A percentile compares a stretch with the other conserved stretches of the same genome.
phyloP scores from a whole-genome alignment of 2,329 filamentous ascomycete genomes.

The Lasiodiplodia sp. region DNA sequence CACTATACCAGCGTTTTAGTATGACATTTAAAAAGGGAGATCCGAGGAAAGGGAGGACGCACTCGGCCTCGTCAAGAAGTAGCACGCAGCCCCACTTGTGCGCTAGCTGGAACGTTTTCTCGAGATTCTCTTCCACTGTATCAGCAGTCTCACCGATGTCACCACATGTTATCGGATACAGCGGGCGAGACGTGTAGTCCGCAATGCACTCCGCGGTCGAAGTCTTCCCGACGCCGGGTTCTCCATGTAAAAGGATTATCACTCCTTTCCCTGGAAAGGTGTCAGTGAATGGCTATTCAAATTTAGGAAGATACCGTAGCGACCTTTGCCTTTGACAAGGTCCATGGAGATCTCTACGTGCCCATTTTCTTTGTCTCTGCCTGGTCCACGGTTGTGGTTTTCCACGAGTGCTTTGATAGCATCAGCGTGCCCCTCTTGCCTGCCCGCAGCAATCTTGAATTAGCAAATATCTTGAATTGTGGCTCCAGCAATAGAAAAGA shows the following conservation, averaged over 20 bases:
- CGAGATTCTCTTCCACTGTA: constrained; percentile 31
- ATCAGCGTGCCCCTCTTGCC: background rate
- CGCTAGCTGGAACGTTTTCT: constrained; percentile 31
- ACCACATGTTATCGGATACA: constrained; percentile 27
- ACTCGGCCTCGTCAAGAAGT: constrained; percentile 28
- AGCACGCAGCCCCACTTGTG: constrained; percentile 28
- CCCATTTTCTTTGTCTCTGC: background rate
- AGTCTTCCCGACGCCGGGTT: constrained; percentile 11
- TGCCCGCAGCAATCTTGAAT: background rate
- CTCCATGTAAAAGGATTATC: constrained; percentile 17
- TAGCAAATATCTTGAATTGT: background rate
- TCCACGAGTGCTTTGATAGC: background rate
- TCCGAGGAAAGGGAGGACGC: background rate
- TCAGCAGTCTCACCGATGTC: constrained; percentile 31
- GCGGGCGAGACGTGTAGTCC: constrained; percentile 2
- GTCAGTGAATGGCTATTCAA: background rate
- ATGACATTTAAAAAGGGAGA: no score
- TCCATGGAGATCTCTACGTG: background rate
- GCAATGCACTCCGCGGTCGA: constrained; percentile 22
- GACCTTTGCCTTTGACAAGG: constrained; percentile 1
- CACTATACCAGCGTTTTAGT: constrained; percentile 31
- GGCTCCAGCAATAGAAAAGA: background rate
- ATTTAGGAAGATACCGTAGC: no score
- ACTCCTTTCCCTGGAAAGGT: background rate
- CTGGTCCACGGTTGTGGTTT: background rate